Conservation (phyloP, 2,329 filamentous ascomycete species). For the Cladosporium sp. region DNA sequence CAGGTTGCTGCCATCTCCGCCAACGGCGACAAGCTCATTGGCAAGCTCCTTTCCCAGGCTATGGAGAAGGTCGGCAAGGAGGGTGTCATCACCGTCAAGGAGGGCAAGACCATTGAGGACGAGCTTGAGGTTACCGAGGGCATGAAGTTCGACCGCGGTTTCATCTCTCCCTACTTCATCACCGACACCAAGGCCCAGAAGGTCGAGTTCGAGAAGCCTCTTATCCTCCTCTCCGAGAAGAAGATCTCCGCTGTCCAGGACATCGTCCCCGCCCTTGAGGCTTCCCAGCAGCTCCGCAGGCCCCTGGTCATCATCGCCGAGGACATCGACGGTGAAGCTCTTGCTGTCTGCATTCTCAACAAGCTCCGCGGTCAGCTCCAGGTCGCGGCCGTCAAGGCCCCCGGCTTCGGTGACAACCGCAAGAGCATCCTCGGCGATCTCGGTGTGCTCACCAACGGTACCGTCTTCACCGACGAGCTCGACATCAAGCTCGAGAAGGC, state of each 20-base stretch:
- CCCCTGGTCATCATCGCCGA: constrained; percentile 98
- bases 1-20: constrained; percentile 98
- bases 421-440: constrained; percentile 99
- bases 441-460: constrained; percentile 91
- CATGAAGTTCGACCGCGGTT: constrained; percentile 99
- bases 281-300: constrained; percentile 89
- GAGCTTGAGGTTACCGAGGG: constrained; percentile 99
- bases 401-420: constrained; percentile 99
- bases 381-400: constrained; percentile 97
- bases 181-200: constrained; percentile 98
- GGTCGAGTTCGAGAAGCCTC: constrained; percentile 98
- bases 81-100: constrained; percentile 99
- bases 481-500: constrained; percentile 99
- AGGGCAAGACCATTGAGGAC: constrained; percentile 96
- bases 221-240: constrained; percentile 98
- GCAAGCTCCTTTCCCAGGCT: constrained; percentile 90
- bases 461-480: constrained; percentile 96
- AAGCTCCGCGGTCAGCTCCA: constrained; percentile 99
- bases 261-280: constrained; percentile 96
- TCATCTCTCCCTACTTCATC: constrained; percentile 99
- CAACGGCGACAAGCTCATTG: constrained; percentile 94
- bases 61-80: constrained; percentile 99
- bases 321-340: constrained; percentile 97
- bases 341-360: constrained; percentile 99
- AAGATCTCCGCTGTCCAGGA: constrained; percentile 99